Evolutionary conservation across 768 basidiomycete species (phyloP).

Genomic region (Hebeloma cylindrosporum): DNA sequence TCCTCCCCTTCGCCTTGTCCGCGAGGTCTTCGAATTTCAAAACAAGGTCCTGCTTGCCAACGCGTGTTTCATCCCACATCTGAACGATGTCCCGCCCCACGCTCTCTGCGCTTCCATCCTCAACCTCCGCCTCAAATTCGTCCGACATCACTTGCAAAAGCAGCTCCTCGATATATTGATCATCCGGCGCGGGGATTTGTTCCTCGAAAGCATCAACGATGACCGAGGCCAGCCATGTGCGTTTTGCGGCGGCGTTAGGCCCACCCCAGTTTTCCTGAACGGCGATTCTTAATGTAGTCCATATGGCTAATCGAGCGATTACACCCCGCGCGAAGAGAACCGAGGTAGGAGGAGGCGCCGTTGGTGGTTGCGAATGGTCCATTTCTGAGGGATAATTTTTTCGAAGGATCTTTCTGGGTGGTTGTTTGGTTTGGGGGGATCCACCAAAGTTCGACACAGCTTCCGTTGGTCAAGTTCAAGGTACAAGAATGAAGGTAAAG

Average conservation of each 20-base stretch:
- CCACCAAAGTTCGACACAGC: too few species aligned
- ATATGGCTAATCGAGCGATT: conserved; percentile 76
- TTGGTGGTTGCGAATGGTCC: conserved; percentile 2
- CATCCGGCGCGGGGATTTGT: conserved; percentile 51
- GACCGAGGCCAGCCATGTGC: conserved; percentile 80
- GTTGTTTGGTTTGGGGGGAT: too few species aligned
- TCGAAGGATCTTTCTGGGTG: too few species aligned
- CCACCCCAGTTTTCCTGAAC: conserved; percentile 89
- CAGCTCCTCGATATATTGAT: conserved; percentile 76
- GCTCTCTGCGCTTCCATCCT: conserved; percentile 78
- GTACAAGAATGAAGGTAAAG: too few species aligned
- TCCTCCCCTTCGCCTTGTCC: conserved; percentile 56
- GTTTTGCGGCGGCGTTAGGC: conserved; percentile 63
- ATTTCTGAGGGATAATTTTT: too few species aligned
- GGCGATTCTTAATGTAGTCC: conserved; percentile 86
- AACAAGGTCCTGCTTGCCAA: conserved; percentile 51
- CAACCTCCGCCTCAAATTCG: conserved; percentile 82
- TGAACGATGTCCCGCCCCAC: conserved; percentile 73
- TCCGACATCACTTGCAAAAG: conserved; percentile 83
- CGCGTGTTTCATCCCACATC: conserved; percentile 59
- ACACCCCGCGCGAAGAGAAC: conserved; percentile 86
- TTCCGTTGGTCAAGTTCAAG: too few species aligned
- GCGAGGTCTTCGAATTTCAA: conserved; percentile 63
- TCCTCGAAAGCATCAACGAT: conserved; percentile 80
- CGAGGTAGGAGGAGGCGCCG: conserved; percentile 43